These are phyloP conservation scores for Geotrichum bryndzae DNA, from an alignment of 1,139 yeast species.

Conservation along the genomic window DNA sequence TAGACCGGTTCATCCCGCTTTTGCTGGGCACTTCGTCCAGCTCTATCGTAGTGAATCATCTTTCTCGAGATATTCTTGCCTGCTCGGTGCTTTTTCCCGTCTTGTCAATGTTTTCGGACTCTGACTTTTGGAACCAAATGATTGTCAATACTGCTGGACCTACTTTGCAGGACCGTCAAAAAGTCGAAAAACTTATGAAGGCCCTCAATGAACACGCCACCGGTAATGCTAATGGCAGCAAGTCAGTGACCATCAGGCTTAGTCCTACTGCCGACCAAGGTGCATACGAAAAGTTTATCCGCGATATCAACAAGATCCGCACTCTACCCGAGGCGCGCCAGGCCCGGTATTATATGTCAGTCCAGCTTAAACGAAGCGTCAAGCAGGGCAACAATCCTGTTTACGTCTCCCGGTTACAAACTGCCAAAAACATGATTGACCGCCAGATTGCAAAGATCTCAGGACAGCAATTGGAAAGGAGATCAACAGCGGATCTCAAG, in stretches of 20 bases:
- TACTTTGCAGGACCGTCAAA: slow-evolving; percentile 65
- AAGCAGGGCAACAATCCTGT: slow-evolving; percentile 22
- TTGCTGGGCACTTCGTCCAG: slow-evolving; percentile 49
- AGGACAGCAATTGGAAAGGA: slow-evolving; percentile 13
- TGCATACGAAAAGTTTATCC: slow-evolving; percentile 43
- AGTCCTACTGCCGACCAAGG: slow-evolving; percentile 33
- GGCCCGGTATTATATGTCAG: slow-evolving; percentile 40
- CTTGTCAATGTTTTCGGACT: slow-evolving; percentile 54
- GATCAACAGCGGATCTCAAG: neutral
- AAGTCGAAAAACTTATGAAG: slow-evolving; percentile 65
- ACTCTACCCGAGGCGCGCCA: slow-evolving; percentile 42
- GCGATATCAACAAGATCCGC: slow-evolving; percentile 34
- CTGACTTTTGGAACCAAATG: slow-evolving; percentile 69
- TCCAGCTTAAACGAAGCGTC: slow-evolving; percentile 35
- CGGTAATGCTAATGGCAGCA: slow-evolving; percentile 4
- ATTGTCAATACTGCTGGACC: slow-evolving; percentile 59
- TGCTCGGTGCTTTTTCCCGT: slow-evolving; percentile 52
- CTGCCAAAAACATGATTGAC: slow-evolving; percentile 28
- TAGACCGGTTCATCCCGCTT: slow-evolving; percentile 45
- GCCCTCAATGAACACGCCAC: slow-evolving; percentile 63
- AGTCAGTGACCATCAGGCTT: slow-evolving; percentile 21
- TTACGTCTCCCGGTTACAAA: slow-evolving; percentile 29
- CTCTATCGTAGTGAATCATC: slow-evolving; percentile 45
- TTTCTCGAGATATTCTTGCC: slow-evolving; percentile 61
- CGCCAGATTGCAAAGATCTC: slow-evolving; percentile 28